These are phyloP conservation scores for Neonectria ditissima DNA, from an alignment of 2,329 filamentous ascomycete species.

Conservation along the genomic window DNA sequence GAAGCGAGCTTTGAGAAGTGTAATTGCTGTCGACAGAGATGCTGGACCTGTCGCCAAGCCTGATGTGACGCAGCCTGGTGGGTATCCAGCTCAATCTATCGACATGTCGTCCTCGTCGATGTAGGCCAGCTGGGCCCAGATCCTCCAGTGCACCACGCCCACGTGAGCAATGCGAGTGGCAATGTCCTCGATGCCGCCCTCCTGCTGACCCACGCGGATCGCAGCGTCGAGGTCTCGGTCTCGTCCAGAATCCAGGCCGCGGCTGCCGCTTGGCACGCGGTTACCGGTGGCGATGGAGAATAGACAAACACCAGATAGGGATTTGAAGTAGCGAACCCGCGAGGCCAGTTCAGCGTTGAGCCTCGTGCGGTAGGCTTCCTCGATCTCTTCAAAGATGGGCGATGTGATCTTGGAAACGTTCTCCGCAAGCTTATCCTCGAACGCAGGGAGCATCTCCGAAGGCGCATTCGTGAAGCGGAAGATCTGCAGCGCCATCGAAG, in stretches of 20 bases:
- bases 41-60: background rate
- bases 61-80: background rate
- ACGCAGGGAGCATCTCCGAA: constrained; percentile 58
- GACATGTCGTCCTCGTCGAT: constrained; percentile 55
- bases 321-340: constrained; percentile 65
- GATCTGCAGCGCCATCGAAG: constrained; percentile 68
- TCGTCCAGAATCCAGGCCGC: constrained; percentile 48
- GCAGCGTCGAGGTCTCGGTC: constrained; percentile 51
- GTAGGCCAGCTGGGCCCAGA: constrained; percentile 86
- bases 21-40: constrained; percentile 14
- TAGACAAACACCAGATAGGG: constrained; percentile 63
- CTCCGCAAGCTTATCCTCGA: constrained; percentile 62
- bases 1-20: constrained; percentile 31
- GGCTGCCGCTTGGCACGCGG: constrained; percentile 55
- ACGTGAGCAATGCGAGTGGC: constrained; percentile 85
- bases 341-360: constrained; percentile 61
- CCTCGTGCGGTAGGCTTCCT: constrained; percentile 62
- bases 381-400: constrained; percentile 61
- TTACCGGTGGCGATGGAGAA: constrained; percentile 68
- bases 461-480: constrained; percentile 68
- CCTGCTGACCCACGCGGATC: constrained; percentile 60
- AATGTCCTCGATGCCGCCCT: constrained; percentile 72
- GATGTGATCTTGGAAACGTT: constrained; percentile 58
- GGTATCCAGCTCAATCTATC: constrained; percentile 42
- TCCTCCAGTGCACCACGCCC: constrained; percentile 87